Percentiles rank a stretch among this genome's conserved stretches.
These are phyloP conservation scores for Schwanniomyces pseudopolymorphus DNA, from an alignment of 805 yeast species.

Conservation along the genomic window DNA sequence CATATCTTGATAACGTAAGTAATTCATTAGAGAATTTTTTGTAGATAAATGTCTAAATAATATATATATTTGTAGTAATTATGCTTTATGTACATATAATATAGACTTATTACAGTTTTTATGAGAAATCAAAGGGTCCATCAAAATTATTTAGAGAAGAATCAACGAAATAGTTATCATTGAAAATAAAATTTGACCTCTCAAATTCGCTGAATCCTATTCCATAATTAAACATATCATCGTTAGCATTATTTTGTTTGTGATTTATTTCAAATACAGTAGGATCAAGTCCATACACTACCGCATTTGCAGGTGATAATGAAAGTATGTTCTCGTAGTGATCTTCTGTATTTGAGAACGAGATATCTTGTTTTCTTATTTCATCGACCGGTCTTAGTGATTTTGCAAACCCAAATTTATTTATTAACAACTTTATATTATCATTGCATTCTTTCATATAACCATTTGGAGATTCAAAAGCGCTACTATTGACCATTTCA, in stretches of 20 bases:
- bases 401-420: neutral
- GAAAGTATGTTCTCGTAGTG: neutral
- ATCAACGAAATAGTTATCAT: neutral
- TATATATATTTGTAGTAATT: too few relatives aligned
- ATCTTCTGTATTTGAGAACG: neutral
- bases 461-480: neutral
- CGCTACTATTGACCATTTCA: neutral
- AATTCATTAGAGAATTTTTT: too few relatives aligned
- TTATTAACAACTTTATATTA: neutral
- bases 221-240: neutral
- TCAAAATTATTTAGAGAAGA: neutral
- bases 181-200: neutral
- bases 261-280: neutral
- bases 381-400: neutral
- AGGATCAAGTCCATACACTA: neutral
- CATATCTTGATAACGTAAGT: neutral
- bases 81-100: neutral
- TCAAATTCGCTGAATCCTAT: neutral
- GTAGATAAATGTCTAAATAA: neutral
- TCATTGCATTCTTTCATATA: slow-evolving; percentile 1
- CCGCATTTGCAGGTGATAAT: neutral
- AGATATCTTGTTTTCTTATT: neutral
- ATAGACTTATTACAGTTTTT: neutral
- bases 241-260: neutral
- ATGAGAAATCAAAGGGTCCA: neutral